These are phyloP conservation scores for Fusarium sp. DNA, from an alignment of 2,329 filamentous ascomycete species.

Conservation along the genomic window DNA sequence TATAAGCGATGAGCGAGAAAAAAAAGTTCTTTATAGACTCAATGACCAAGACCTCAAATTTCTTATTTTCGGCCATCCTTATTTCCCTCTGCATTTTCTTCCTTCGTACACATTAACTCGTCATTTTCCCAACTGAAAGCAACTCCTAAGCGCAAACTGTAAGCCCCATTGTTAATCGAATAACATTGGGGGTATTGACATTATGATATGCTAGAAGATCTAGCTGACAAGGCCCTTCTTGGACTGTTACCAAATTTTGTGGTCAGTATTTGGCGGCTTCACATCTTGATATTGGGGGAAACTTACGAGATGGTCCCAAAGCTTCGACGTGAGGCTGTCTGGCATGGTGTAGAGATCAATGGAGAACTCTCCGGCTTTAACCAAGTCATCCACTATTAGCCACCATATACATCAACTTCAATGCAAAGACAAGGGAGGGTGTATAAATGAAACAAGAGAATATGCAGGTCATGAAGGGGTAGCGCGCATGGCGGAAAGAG, in stretches of 20 bases:
- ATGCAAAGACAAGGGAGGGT: conserved; percentile 31
- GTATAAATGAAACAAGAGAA: neutral
- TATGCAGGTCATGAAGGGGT: neutral
- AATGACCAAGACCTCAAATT: conserved; percentile 20
- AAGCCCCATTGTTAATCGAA: conserved; percentile 30
- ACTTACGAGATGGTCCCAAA: conserved; percentile 85
- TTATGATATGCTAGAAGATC: conserved; percentile 27
- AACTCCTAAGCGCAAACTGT: conserved; percentile 36
- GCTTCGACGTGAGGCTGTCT: conserved; percentile 86
- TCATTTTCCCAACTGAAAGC: conserved; percentile 40
- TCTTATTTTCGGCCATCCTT: conserved; percentile 19
- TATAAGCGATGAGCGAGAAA: neutral
- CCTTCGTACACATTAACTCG: conserved; percentile 38
- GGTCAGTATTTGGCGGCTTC: conserved; percentile 9
- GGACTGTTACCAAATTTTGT: conserved; percentile 41
- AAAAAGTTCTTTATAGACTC: conserved; percentile 4
- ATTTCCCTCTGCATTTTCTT: conserved; percentile 12
- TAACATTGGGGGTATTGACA: conserved; percentile 36
- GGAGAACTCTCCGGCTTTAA: conserved; percentile 90
- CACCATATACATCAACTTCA: conserved; percentile 48
- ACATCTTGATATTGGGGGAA: neutral
- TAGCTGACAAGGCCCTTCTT: conserved; percentile 57
- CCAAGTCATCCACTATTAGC: conserved; percentile 53
- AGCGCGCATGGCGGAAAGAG: neutral
- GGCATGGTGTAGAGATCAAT: conserved; percentile 98